A percentile compares a stretch with the other conserved stretches of the same genome.
phyloP scores from a whole-genome alignment of 1,139 yeast genomes.

The Geotrichum candidum region DNA sequence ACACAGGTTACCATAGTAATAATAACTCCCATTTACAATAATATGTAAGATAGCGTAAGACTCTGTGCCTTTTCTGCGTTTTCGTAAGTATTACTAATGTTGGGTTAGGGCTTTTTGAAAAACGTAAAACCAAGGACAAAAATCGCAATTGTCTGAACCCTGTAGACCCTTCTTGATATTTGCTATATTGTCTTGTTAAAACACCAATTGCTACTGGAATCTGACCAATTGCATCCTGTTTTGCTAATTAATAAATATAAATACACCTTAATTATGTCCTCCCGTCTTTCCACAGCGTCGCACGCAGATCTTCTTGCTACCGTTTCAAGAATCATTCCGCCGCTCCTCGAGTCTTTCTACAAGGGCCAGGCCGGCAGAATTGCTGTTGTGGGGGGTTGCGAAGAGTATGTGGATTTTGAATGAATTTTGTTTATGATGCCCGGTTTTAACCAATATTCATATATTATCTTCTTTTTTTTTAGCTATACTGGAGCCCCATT shows the following conservation, averaged over 20 bases:
- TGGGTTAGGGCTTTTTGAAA: not conserved
- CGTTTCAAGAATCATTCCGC: conserved; percentile 63
- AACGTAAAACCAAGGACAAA: not conserved
- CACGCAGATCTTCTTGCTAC: conserved; percentile 21
- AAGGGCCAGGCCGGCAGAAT: conserved; percentile 92
- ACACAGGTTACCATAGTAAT: no score
- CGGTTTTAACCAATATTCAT: not conserved
- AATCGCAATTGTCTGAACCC: not conserved
- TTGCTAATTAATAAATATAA: not conserved
- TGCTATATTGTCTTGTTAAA: not conserved
- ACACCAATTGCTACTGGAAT: not conserved
- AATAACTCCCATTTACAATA: no score
- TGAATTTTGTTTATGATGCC: not conserved
- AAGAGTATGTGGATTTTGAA: conserved; percentile 45
- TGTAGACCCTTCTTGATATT: not conserved
- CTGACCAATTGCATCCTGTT: not conserved
- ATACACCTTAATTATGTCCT: not conserved
- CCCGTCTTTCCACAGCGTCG: conserved; percentile 6
- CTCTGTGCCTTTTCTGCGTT: no score
- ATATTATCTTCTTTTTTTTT: not conserved
- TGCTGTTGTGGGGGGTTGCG: conserved; percentile 88
- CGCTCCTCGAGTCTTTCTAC: conserved; percentile 63
- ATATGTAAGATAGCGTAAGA: no score
- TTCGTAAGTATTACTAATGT: not conserved
- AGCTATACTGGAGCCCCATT: conserved; percentile 92